A percentile compares a stretch with the other conserved stretches of the same genome.
Conservation (phyloP, 2,329 filamentous ascomycete species). For the Nothomitra cinnamomea region DNA sequence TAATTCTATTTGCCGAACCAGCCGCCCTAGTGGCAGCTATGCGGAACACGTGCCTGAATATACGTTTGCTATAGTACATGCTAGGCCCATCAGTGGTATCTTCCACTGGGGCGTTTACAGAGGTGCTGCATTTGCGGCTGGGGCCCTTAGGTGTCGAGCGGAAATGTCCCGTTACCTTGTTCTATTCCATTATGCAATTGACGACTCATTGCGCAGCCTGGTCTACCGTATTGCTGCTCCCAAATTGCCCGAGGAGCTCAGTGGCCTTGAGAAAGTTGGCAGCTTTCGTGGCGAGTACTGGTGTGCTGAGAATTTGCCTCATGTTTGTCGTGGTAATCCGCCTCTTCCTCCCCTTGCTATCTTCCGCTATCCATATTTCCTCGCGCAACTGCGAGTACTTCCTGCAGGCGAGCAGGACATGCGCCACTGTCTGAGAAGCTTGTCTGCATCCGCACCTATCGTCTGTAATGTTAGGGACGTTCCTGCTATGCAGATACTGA, state of each 20-base stretch:
- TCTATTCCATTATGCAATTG: not conserved
- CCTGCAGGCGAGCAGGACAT: not conserved
- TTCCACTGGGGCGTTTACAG: no score
- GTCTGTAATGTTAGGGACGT: constrained; percentile 6
- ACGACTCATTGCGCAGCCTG: not conserved
- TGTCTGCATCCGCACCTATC: constrained; percentile 6
- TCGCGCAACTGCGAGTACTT: not conserved
- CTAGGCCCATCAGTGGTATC: no score
- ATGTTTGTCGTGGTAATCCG: not conserved
- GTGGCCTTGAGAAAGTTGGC: no score
- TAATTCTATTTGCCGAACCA: no score
- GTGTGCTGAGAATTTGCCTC: not conserved
- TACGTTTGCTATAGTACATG: no score
- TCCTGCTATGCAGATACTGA: constrained; percentile 6
- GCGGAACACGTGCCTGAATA: no score
- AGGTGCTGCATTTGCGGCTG: no score
- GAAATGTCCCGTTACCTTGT: not conserved
- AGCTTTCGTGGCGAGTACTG: not conserved
- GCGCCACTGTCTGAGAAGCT: constrained; percentile 6
- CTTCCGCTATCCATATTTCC: not conserved
- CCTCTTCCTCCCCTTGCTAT: not conserved
- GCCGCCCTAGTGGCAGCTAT: no score
- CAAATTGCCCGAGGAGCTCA: not conserved
- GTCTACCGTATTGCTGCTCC: not conserved
- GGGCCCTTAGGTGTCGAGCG: no score